Percentiles rank a stretch among this genome's conserved stretches.
Evolutionary conservation across 495 filamentous ascomycete species (phyloP).

Genomic region (Immersiella caudata): DNA sequence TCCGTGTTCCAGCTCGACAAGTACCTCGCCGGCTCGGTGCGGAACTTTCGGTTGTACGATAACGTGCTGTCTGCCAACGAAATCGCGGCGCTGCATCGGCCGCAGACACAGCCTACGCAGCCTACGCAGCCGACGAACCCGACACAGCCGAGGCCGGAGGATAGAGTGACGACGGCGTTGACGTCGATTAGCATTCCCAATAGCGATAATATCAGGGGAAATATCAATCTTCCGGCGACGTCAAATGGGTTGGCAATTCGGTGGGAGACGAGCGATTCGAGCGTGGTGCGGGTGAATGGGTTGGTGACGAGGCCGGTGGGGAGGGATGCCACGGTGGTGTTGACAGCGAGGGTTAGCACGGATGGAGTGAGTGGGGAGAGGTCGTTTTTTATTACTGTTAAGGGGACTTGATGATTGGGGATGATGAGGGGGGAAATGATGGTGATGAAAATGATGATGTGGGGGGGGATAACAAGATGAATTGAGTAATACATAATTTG

Average conservation of each 20-base stretch:
- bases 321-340: slow-evolving; percentile 2
- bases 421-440: neutral
- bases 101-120: slow-evolving; percentile 10
- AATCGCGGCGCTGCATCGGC: slow-evolving; percentile 12
- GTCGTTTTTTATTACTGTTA: slow-evolving; percentile 9
- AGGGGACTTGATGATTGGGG: neutral
- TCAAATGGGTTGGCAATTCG: slow-evolving; percentile 16
- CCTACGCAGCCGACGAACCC: neutral
- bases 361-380: slow-evolving; percentile 8
- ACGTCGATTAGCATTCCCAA: slow-evolving; percentile 9
- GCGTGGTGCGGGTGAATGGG: neutral
- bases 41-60: slow-evolving; percentile 24
- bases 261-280: slow-evolving; percentile 11
- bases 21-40: slow-evolving; percentile 25
- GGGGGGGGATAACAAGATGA: neutral
- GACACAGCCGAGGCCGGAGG: neutral
- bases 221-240: slow-evolving; percentile 18
- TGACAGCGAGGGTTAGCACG: slow-evolving; percentile 11
- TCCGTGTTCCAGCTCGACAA: slow-evolving; percentile 15
- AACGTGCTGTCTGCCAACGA: slow-evolving; percentile 18
- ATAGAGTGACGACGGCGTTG: slow-evolving; percentile 12
- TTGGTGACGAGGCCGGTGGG: slow-evolving; percentile 10
- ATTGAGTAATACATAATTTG: slow-evolving; percentile 6
- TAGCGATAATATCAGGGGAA: slow-evolving; percentile 18
- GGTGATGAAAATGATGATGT: neutral